Evolutionary conservation across 768 basidiomycete genomes (phyloP).

Genomic region (Ramaria sp.): DNA sequence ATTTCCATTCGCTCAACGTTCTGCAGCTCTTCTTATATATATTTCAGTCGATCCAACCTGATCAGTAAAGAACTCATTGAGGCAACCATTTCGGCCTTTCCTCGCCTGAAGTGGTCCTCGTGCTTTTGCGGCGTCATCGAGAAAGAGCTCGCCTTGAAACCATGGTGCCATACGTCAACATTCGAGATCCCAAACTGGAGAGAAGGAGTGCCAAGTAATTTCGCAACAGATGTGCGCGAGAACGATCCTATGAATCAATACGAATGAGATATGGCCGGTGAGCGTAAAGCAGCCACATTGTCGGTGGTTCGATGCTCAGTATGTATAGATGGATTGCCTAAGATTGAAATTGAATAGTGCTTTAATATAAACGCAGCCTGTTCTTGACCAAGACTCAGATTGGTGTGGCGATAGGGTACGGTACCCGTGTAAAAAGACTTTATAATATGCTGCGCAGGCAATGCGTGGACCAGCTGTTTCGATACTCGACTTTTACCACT

Average conservation of each 20-base stretch:
- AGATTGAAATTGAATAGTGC: too few relatives aligned
- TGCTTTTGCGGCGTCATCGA: constrained; percentile 33
- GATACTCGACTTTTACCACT: too few relatives aligned
- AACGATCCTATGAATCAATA: constrained; percentile 33
- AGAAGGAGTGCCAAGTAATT: constrained; percentile 32
- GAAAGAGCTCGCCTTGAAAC: constrained; percentile 34
- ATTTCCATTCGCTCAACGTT: background rate
- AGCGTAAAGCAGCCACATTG: too few relatives aligned
- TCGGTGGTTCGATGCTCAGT: too few relatives aligned
- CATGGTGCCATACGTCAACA: constrained; percentile 39
- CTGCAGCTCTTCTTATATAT: background rate
- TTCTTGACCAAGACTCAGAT: too few relatives aligned
- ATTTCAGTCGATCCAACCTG: constrained; percentile 31
- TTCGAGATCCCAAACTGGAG: constrained; percentile 38
- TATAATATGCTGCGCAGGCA: too few relatives aligned
- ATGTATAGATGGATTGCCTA: too few relatives aligned
- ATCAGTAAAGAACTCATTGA: constrained; percentile 31
- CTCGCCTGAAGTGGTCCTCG: constrained; percentile 36
- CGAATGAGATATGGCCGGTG: constrained; percentile 18
- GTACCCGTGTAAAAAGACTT: too few relatives aligned
- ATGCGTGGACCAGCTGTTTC: too few relatives aligned
- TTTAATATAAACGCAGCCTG: too few relatives aligned
- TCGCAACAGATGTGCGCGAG: constrained; percentile 35
- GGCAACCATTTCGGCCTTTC: constrained; percentile 29
- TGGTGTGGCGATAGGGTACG: too few relatives aligned